Base-by-base conservation (phyloP, 169 alveolate genomes). In the Cytauxzoon felis region DNA sequence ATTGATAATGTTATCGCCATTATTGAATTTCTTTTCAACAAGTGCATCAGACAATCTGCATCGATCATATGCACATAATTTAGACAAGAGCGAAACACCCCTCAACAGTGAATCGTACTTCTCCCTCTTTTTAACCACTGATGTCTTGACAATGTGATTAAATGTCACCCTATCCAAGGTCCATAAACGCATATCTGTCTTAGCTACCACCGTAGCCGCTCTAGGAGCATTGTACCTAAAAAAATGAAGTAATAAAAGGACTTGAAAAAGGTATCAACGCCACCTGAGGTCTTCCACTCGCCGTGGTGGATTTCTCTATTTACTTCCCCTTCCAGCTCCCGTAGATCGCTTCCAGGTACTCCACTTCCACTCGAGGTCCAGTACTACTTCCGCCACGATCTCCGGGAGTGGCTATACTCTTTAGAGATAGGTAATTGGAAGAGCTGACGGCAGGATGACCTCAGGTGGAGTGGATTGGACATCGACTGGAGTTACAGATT, bases 181-280 rank as follows among this genome's bases (percentile, higher is more conserved):
- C 96, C 96, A 96, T 29, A 93, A 81, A 61, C 81, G 64, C 41
- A 94, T 88, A 38, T 92, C 93, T 21, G 88, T 82, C 40, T 82
- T 86, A 2, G 98, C 97, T 27, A 62, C 84, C 13, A 95, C 97
- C 6, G 98, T 88, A 21, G 98, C 97, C 16, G 98, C 98, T 81
- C 98, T 91, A 34, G 97, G 97, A 7, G 95, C 88, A 81, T 96
- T 96, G 82, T 96, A 96, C 82, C 82, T 71, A 48, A 6, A 29
- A 42, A 62, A 11, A 8, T 7, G 8, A n/a, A 16, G 11, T 48
- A 48, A 16, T 24, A 1, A 1, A 48, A 13, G 27, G 41, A 13
- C 45, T 38, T 13, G 45, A 13, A 38, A 38, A 13, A 13, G 45
- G n/a, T 13, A 38, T 38, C 13, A 38, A 38, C 13, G n/a, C n/a